phyloP scores from a whole-genome alignment of 2,329 filamentous ascomycete genomes.

The Xylaria sp. region DNA sequence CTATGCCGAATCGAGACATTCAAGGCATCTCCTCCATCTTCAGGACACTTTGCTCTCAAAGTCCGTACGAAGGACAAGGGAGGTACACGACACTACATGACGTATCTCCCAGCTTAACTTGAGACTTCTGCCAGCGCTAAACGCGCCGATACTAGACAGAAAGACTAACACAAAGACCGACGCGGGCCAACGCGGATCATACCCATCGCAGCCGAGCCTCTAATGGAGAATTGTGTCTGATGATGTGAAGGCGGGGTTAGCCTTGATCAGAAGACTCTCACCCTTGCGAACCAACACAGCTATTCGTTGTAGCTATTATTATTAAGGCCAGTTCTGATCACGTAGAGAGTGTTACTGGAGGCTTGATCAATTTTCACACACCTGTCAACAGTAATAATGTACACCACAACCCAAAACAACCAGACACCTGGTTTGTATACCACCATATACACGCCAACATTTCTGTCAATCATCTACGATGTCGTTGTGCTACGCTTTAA shows the following conservation, averaged over 20 bases:
- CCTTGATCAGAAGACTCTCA: neutral
- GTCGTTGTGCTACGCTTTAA: constrained; percentile 43
- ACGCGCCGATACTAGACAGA: neutral
- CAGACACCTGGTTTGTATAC: constrained; percentile 8
- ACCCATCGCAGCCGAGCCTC: neutral
- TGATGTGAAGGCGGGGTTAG: neutral
- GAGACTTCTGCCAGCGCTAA: neutral
- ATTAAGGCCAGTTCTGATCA: too few relatives aligned
- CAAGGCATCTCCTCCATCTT: neutral
- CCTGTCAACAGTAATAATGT: neutral
- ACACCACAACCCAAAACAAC: neutral
- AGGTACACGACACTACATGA: neutral
- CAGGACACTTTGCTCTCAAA: neutral
- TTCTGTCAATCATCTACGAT: constrained; percentile 26
- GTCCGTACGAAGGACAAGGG: neutral
- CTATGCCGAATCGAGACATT: neutral
- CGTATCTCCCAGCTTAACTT: neutral
- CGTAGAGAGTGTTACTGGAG: neutral
- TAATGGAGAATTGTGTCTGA: neutral
- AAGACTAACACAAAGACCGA: neutral
- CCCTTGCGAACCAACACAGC: neutral
- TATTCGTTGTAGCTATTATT: neutral
- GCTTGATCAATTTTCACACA: neutral
- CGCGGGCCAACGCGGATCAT: neutral
- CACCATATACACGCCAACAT: constrained; percentile 22